These are phyloP conservation scores for Aspergillus spinulosporus DNA, from an alignment of 2,329 filamentous ascomycete genomes.

Conservation along the genomic window DNA sequence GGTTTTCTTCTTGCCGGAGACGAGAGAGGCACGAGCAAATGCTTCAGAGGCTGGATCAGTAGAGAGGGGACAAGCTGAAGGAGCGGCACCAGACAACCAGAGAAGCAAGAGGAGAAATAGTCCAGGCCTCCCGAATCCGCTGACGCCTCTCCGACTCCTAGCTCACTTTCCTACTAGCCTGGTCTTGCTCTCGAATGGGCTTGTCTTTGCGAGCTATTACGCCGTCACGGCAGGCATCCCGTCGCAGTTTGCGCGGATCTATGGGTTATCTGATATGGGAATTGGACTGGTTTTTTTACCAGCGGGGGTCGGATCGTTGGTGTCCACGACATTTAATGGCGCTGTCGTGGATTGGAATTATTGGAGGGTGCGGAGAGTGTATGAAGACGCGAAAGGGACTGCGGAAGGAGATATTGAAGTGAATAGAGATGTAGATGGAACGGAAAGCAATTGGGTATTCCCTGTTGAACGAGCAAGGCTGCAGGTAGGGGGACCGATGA, in stretches of 20 bases:
- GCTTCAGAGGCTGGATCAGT: background rate
- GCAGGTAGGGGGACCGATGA: slow-evolving; percentile 42
- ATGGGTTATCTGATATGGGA: slow-evolving; percentile 43
- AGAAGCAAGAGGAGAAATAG: slow-evolving; percentile 9
- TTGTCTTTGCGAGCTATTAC: slow-evolving; percentile 46
- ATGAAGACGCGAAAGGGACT: background rate
- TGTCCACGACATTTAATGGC: slow-evolving; percentile 43
- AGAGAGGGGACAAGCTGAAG: background rate
- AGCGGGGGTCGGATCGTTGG: slow-evolving; percentile 42
- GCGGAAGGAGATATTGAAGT: background rate
- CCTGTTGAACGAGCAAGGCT: slow-evolving; percentile 48
- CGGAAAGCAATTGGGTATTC: slow-evolving; percentile 27
- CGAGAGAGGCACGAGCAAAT: slow-evolving; percentile 19
- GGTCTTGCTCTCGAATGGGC: slow-evolving; percentile 39
- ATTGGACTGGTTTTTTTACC: slow-evolving; percentile 48
- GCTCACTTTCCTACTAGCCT: slow-evolving; percentile 39
- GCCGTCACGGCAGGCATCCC: slow-evolving; percentile 44
- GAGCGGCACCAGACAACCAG: background rate
- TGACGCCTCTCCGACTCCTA: slow-evolving; percentile 38
- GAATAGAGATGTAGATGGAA: background rate
- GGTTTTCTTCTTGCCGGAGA: slow-evolving; percentile 38
- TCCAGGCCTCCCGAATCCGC: slow-evolving; percentile 38
- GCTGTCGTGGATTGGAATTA: slow-evolving; percentile 49
- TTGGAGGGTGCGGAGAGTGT: slow-evolving; percentile 31
- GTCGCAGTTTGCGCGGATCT: slow-evolving; percentile 37